Conservation (phyloP, 305 asterid genomes). For the Fraxinus sp. region DNA sequence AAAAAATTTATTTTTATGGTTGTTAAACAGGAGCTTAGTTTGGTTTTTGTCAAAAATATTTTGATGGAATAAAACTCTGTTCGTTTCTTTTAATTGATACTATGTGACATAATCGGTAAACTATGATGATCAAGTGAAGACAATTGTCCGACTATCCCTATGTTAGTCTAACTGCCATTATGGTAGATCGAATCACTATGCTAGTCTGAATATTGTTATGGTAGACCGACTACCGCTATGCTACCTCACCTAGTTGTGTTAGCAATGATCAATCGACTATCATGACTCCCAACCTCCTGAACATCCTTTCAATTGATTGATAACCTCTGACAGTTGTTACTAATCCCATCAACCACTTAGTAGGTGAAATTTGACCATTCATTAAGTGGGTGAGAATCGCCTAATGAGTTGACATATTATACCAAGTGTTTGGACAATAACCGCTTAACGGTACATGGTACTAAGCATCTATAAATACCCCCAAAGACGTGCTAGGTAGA, state of each 20-base stretch:
- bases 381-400: not conserved
- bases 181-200: too few species aligned
- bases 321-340: not conserved
- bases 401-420: not conserved
- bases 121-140: not conserved
- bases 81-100: not conserved
- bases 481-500: not conserved
- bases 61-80: not conserved
- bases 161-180: not conserved
- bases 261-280: not conserved
- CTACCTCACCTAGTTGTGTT: not conserved
- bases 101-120: not conserved
- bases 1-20: not conserved
- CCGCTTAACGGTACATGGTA: not conserved
- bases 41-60: not conserved
- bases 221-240: not conserved
- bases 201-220: not conserved
- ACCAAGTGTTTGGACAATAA: not conserved
- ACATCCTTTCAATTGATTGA: not conserved
- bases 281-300: not conserved
- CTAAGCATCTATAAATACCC: not conserved
- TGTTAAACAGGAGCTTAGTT: not conserved
- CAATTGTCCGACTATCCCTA: not conserved
- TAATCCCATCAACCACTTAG: not conserved
- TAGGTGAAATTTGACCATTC: not conserved